Conservation (phyloP, 345 rosid genomes). For the Lepidium didymum region DNA sequence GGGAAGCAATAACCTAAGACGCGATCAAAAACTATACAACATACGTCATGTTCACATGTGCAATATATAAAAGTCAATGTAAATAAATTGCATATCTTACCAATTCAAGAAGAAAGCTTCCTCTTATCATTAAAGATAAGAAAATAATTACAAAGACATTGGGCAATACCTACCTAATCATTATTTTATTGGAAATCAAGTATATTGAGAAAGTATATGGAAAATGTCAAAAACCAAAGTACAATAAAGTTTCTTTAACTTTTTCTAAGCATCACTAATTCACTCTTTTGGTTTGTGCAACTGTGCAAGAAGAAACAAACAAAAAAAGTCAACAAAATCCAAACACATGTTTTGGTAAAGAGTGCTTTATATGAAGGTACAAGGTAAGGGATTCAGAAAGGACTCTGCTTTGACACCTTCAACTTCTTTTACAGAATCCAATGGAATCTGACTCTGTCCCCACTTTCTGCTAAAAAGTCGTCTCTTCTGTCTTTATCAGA, state of each 20-base stretch:
- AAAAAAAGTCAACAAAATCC: slow-evolving; percentile 9
- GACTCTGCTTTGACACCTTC: slow-evolving; percentile 18
- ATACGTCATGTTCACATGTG: background rate
- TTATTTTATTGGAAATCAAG: background rate
- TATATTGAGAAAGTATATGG: background rate
- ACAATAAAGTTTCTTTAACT: background rate
- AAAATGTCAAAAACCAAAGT: background rate
- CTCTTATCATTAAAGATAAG: background rate
- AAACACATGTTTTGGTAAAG: background rate
- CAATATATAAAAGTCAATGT: background rate
- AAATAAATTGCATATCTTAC: slow-evolving; percentile 12
- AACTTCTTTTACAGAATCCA: slow-evolving; percentile 11
- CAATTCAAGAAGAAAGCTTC: slow-evolving; percentile 10
- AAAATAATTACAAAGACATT: slow-evolving; percentile 1
- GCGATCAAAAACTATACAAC: background rate
- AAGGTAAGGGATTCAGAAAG: background rate
- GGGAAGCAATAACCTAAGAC: background rate
- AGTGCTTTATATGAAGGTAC: background rate
- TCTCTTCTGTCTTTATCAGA: slow-evolving; percentile 7
- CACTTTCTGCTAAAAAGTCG: slow-evolving; percentile 25
- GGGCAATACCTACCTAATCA: slow-evolving; percentile 5
- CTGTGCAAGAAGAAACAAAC: slow-evolving; percentile 10
- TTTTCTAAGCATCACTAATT: slow-evolving; percentile 1
- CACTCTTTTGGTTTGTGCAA: background rate
- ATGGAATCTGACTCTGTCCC: slow-evolving; percentile 14